Evolutionary conservation across 2,329 filamentous ascomycete species (phyloP), one percentile per base, ranked within the genome.

Genomic region (Penicillium sp.): DNA sequence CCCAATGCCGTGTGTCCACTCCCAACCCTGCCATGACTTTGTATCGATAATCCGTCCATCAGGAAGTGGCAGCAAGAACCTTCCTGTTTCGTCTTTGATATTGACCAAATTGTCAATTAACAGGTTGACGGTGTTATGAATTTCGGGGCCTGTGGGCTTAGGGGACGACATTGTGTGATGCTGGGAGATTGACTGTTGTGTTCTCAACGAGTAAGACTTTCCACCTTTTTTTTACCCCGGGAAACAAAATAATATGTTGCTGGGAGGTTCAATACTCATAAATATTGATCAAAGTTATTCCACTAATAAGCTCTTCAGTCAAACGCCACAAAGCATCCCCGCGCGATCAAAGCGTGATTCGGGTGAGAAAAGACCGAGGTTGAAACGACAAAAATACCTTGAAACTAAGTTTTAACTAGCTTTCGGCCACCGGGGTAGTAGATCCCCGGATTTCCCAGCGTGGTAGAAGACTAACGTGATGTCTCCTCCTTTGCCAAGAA

Each of bases 31-130:
- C 89, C 89, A 93, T 55, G 88, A 88, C 73, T 93, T 93, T 55
- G 89, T 91, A 73, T 92, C 89, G 67, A 93, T 91, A 47, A 91
- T 78, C 35, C 87, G 83, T 55, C 89, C 89, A 65, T 92, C 88
- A 2, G 82, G 78, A 35, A 93, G 80, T 19, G 79, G 84, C 56
- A 91, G 77, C 25, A 92, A 79, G 70, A 91, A 92, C 67, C 89
- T 81, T 47, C 89, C 89, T 0, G 87, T 89, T 37, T 80, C 82
- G 75, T 93, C 89, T 66, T 85, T 84, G 74, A 92, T 91, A 73
- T 89, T 89, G 70, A 92, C 81, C 40, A 93, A 80, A 67, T 89
- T 89, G 68, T 87, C 75, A 64, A 90, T 91, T 56, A 92, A 79
- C 17, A 84, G 78, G 37, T 83, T 78, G 68, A 92, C 86, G 56